These are phyloP conservation scores for Hymenoscyphus infarciens DNA, from an alignment of 2,329 filamentous ascomycete genomes.

Conservation along the genomic window DNA sequence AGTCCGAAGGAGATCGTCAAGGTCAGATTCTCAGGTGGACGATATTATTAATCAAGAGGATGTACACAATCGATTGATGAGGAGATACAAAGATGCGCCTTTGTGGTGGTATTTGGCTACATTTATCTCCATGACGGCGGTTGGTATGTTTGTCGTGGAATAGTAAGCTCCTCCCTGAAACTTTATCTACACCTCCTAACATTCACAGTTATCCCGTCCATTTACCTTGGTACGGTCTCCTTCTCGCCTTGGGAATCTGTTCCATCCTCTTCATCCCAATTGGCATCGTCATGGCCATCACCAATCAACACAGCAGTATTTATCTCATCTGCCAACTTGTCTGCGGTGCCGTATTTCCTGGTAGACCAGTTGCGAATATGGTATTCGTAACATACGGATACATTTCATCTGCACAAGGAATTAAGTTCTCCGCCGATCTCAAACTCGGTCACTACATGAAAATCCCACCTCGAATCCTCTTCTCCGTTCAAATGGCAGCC, in stretches of 20 bases:
- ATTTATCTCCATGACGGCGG: conserved; percentile 69
- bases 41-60: conserved; percentile 68
- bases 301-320: conserved; percentile 82
- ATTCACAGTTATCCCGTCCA: conserved; percentile 69
- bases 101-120: conserved; percentile 77
- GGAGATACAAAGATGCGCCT: conserved; percentile 75
- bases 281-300: conserved; percentile 90
- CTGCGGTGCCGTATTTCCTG: conserved; percentile 77
- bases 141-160: conserved; percentile 81
- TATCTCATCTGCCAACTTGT: conserved; percentile 85
- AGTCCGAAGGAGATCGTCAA: conserved; percentile 18
- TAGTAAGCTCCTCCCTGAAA: conserved; percentile 55
- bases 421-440: conserved; percentile 83
- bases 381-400: conserved; percentile 90
- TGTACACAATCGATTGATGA: conserved; percentile 82
- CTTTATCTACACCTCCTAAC: conserved; percentile 18
- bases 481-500: conserved; percentile 72
- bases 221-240: conserved; percentile 80
- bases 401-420: conserved; percentile 82
- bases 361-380: conserved; percentile 86
- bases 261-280: conserved; percentile 84
- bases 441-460: conserved; percentile 90
- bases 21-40: conserved; percentile 43
- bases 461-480: conserved; percentile 74
- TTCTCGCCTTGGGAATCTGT: conserved; percentile 75